Evolutionary conservation across 2,329 filamentous ascomycete genomes (phyloP), one percentile per base, ranked within the genome.

Genomic region (Seiridium cupressi): DNA sequence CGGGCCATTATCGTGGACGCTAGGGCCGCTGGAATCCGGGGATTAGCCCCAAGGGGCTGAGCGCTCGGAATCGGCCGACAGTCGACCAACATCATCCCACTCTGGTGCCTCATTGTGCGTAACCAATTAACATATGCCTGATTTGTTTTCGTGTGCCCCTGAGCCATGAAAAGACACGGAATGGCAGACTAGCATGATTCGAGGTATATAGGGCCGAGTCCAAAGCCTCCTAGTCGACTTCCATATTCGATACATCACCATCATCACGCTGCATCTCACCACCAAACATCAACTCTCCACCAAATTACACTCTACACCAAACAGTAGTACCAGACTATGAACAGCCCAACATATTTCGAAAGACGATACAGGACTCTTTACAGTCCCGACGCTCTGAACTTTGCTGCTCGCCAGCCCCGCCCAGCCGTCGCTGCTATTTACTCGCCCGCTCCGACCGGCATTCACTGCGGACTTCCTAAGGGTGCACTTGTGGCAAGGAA

Each of bases 311-410:
- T 13, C 35, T 31, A 5, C 44, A 46, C 18, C 18, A 42, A 8
- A 51, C 35, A 36, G n/a, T 32, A 51, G 9, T 26, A 26, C 18
- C 18, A 26, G 18, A 51, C 40, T 42, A 61, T 57, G 54, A 46
- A 10, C 44, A 57, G 26, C 38, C 31, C 54, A 36, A 44, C 59
- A 18, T 61, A 61, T 47, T 53, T 57, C 59, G 59, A 54, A 40
- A 51, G 59, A 57, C 59, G 59, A 44, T 61, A 57, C 54, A 57
- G 59, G 44, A 61, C 59, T 56, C 59, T 61, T 10, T 61, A 53
- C 51, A 53, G 26, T 32, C 59, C 59, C 31, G 46, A 58, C 42
- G 59, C 59, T 11, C 59, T 61, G 13, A 61, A 61, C 59, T 61
- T 61, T 48, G 38, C 48, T 3, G 6, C 59, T 11, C 35, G 47